Conservation (phyloP, 2,329 filamentous ascomycete species). For the Diaporthe caulivora region DNA sequence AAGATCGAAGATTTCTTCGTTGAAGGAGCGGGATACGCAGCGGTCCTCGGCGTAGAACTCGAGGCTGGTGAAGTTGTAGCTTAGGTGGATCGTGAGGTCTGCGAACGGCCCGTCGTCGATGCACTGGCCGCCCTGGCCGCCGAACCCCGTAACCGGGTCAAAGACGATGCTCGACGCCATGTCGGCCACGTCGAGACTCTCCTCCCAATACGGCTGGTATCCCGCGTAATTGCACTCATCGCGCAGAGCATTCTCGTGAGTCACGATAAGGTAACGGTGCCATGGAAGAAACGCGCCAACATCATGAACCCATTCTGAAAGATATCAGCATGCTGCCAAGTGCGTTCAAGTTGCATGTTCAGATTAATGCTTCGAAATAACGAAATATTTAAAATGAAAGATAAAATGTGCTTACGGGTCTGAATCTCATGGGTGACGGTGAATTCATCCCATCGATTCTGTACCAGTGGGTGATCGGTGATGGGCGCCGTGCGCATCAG, state of each 20-base stretch:
- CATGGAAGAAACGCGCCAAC: slow-evolving; percentile 51
- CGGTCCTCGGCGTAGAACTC: slow-evolving; percentile 1
- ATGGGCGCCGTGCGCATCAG: slow-evolving; percentile 45
- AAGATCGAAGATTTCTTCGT: background rate
- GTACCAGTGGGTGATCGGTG: slow-evolving; percentile 44
- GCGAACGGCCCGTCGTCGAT: slow-evolving; percentile 51
- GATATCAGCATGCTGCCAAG: background rate
- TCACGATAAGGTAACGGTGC: slow-evolving; percentile 50
- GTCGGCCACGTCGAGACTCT: slow-evolving; percentile 43
- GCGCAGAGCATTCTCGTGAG: slow-evolving; percentile 48
- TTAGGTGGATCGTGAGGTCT: slow-evolving; percentile 46
- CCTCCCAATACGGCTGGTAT: slow-evolving; percentile 51
- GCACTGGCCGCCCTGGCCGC: slow-evolving; percentile 49
- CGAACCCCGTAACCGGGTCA: slow-evolving; percentile 49
- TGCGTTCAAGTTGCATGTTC: rapidly evolving
- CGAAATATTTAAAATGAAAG: too few species aligned
- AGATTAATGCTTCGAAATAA: background rate
- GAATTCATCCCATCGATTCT: slow-evolving; percentile 50
- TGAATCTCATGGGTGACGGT: slow-evolving; percentile 48
- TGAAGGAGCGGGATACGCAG: slow-evolving; percentile 30
- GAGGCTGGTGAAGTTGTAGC: background rate
- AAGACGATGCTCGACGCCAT: slow-evolving; percentile 43
- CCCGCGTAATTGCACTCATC: slow-evolving; percentile 46
- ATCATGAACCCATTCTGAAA: slow-evolving; percentile 46
- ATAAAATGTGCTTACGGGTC: background rate